Percentiles rank a stretch among this genome's conserved stretches.
Conservation (phyloP, 768 basidiomycete genomes). For the Boletus eberwhitei region DNA sequence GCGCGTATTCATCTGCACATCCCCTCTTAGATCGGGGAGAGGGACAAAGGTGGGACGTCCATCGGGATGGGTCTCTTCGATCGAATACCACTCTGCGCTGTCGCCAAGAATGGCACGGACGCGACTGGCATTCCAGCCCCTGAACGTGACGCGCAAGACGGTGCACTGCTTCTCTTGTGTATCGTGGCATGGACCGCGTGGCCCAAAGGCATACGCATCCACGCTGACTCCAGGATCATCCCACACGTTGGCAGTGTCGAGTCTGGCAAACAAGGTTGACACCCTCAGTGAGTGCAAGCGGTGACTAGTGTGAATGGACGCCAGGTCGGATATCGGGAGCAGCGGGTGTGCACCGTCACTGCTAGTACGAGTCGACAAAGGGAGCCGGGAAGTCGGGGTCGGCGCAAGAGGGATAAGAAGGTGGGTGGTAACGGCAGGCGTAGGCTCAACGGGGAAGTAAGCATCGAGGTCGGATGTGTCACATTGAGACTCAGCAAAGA, state of each 20-base stretch:
- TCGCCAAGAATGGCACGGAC: conserved; percentile 70
- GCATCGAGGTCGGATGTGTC: conserved; percentile 47
- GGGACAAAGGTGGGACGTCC: conserved; percentile 4
- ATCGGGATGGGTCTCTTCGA: conserved; percentile 51
- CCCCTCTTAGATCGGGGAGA: background rate
- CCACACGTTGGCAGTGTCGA: conserved; percentile 73
- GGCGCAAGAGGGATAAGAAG: conserved; percentile 78
- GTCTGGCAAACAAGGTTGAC: conserved; percentile 61
- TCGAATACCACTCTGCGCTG: conserved; percentile 70
- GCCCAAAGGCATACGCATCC: conserved; percentile 59
- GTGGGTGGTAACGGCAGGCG: conserved; percentile 51
- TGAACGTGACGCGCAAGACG: conserved; percentile 64
- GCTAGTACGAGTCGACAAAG: conserved; percentile 39
- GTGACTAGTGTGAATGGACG: conserved; percentile 50
- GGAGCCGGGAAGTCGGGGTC: conserved; percentile 63
- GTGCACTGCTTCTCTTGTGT: conserved; percentile 54
- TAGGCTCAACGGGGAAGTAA: conserved; percentile 51
- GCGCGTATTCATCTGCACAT: background rate
- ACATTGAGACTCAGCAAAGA: conserved; percentile 5
- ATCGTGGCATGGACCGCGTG: conserved; percentile 35
- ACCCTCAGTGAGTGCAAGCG: conserved; percentile 61
- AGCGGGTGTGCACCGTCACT: conserved; percentile 31
- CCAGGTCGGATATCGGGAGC: conserved; percentile 54
- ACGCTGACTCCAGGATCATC: conserved; percentile 44
- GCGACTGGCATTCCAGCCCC: conserved; percentile 66